Evolutionary conservation across 208 protist species (phyloP).

Genomic region (Spironucleus salmonicida): DNA sequence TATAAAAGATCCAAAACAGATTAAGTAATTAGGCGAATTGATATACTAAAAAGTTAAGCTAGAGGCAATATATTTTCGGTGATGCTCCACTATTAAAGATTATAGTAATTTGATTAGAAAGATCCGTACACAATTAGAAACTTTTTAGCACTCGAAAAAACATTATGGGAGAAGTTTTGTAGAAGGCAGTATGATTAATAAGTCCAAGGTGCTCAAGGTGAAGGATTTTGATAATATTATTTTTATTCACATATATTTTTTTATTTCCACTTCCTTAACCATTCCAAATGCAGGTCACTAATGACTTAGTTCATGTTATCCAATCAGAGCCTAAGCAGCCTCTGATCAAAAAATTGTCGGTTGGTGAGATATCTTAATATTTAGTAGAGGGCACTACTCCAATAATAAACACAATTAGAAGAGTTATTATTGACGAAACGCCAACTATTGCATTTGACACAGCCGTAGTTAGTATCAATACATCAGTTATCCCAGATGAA

Average conservation of each 20-base stretch:
- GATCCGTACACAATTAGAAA: constrained; percentile 14
- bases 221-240: no score
- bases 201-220: no score
- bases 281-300: no score
- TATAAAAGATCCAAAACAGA: neutral
- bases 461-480: constrained; percentile 67
- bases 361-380: no score
- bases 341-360: no score
- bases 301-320: no score
- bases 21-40: neutral
- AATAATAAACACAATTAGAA: constrained; percentile 77
- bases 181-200: constrained; percentile 12
- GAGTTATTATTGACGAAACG: constrained; percentile 93
- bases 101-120: constrained; percentile 10
- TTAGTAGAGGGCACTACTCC: no score
- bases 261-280: no score
- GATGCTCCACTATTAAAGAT: constrained; percentile 24
- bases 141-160: neutral
- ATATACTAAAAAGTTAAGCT: neutral
- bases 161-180: constrained; percentile 3
- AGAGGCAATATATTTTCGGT: constrained; percentile 17
- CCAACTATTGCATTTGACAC: constrained; percentile 84
- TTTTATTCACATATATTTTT: no score
- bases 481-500: constrained; percentile 88
- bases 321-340: no score